phyloP scores from a whole-genome alignment of 305 asterid genomes.

The Fraxinus floribunda region DNA sequence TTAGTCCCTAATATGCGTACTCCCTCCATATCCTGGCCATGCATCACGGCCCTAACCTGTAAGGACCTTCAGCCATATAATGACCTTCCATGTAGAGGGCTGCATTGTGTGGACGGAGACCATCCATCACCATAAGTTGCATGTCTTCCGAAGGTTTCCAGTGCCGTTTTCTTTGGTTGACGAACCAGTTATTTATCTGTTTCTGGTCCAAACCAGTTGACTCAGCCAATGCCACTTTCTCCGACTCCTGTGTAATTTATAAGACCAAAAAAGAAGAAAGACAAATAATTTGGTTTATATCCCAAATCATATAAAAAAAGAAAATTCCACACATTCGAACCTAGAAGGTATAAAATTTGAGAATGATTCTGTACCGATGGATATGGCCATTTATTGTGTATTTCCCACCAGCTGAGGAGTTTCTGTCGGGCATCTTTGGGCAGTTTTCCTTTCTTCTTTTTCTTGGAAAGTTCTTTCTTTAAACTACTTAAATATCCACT shows the following conservation, averaged over 20 bases:
- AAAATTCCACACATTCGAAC: not conserved
- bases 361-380: slow-evolving; percentile 63
- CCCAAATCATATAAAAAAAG: not conserved
- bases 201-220: slow-evolving; percentile 86
- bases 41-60: slow-evolving; percentile 61
- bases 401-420: slow-evolving; percentile 90
- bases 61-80: slow-evolving; percentile 72
- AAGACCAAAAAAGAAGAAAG: not conserved
- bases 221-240: slow-evolving; percentile 85
- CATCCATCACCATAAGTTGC: slow-evolving; percentile 91
- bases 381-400: slow-evolving; percentile 96
- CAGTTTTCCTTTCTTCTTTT: slow-evolving; percentile 88
- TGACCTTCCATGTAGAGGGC: slow-evolving; percentile 83
- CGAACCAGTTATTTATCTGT: slow-evolving; percentile 91
- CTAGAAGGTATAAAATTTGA: not conserved
- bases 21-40: not conserved
- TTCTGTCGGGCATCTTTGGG: slow-evolving; percentile 92
- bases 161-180: slow-evolving; percentile 84
- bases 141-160: slow-evolving; percentile 94
- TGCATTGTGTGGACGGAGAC: slow-evolving; percentile 63
- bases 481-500: slow-evolving; percentile 85
- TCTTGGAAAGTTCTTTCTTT: slow-evolving; percentile 87
- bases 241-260: slow-evolving; percentile 59
- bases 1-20: not conserved
- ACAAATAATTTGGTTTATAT: not conserved